A percentile compares a stretch with the other conserved stretches of the same genome.
phyloP scores from a whole-genome alignment of 169 alveolate species.

The Theileria luwenshuni region DNA sequence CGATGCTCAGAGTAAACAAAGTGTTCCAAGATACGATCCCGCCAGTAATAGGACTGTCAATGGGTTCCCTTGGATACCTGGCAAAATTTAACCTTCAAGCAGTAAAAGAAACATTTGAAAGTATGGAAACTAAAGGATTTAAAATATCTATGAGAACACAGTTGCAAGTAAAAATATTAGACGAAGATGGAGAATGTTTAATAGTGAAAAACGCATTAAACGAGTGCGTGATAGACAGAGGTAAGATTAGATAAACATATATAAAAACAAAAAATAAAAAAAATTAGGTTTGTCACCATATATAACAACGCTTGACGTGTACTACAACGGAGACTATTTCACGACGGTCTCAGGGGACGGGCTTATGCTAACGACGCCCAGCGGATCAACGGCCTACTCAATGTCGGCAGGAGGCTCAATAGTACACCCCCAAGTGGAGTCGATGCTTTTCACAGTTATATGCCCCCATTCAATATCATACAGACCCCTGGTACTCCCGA shows the following conservation, averaged over 20 bases:
- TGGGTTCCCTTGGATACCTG: constrained; percentile 85
- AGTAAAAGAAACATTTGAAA: constrained; percentile 40
- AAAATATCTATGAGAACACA: constrained; percentile 50
- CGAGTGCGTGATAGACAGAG: constrained; percentile 79
- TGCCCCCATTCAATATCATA: constrained; percentile 95
- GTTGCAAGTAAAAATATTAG: constrained; percentile 39
- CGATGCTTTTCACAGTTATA: constrained; percentile 90
- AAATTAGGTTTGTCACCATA: constrained; percentile 60
- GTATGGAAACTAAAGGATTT: constrained; percentile 37
- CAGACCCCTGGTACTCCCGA: constrained; percentile 92
- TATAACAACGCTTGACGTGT: constrained; percentile 71
- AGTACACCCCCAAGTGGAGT: constrained; percentile 90
- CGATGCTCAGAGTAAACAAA: constrained; percentile 87
- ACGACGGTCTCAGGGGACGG: constrained; percentile 82
- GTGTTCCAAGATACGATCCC: constrained; percentile 80
- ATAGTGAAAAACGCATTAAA: constrained; percentile 64
- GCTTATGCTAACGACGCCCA: constrained; percentile 90
- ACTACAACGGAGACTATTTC: constrained; percentile 65
- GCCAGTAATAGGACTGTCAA: constrained; percentile 80
- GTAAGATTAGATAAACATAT: constrained; percentile 19
- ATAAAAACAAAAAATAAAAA: background rate
- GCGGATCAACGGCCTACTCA: constrained; percentile 98
- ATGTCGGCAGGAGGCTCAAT: constrained; percentile 97
- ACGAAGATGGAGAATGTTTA: constrained; percentile 50
- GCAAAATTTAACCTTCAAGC: constrained; percentile 71